Evolutionary conservation across 2,329 filamentous ascomycete genomes (phyloP), one percentile per base, ranked within the genome.

Genomic region (Clonostachys byssicola): DNA sequence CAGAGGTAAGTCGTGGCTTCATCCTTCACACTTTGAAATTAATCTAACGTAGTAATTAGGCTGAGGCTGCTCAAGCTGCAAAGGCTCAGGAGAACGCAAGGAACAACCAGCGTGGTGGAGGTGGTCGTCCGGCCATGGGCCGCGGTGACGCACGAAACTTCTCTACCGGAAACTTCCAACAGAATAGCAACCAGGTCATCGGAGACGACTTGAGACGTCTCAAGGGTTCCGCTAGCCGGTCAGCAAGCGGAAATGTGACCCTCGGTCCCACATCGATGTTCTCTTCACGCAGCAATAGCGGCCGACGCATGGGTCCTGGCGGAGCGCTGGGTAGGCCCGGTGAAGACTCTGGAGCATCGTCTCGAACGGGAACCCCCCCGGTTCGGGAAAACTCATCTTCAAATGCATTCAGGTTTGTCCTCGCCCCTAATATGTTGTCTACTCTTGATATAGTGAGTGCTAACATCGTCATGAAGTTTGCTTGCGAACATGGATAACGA

Each of bases 181-280:
- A 85, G 53, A 82, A 85, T 45, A 89, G 88, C 57, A 96, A 94
- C 73, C 88, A 88, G 58, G 87, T 99, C 55, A 89, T 85, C 51
- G 91, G 90, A 74, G 92, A 96, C 58, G 94, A 99, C 63, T 80
- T 99, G 50, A 86, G 89, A 53, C 89, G 90, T 58, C 80, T 99
- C 57, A 89, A 87, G 71, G 77, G 76, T 40, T 74, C 73, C 34
- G 71, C 77, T 43, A 79, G 77, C 73, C 73, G 81, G 59, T 64
- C 78, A 52, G 62, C 85, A 64, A 77, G 82, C 77, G 69, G 84
- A 68, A 77, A 82, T 69, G 67, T 83, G 60, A 73, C 80, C 58
- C 70, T 97, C 54, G 92, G 90, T 33, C 92, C 94, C 12, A 86
- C 87, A 45, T 92, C 89, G 52, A 88, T 95, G 78, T 88, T 96